Conservation (phyloP, 305 asterid genomes). For the Lippia alba region DNA sequence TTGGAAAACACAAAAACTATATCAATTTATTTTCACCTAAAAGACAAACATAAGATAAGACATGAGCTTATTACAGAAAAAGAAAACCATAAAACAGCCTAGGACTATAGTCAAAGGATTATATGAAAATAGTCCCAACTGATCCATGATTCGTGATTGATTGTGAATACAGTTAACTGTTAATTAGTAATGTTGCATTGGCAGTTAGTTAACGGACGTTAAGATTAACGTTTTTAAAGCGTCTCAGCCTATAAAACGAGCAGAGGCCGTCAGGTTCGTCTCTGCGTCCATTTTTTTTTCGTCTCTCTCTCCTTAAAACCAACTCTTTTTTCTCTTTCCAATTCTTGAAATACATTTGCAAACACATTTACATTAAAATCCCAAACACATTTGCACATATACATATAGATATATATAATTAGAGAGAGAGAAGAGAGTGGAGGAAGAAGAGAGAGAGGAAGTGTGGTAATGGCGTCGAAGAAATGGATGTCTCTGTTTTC, state of each 20-base stretch:
- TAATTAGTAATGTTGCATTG: constrained; percentile 25
- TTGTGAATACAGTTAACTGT: constrained; percentile 35
- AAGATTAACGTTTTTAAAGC: constrained; percentile 36
- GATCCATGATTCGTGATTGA: not conserved
- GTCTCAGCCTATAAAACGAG: constrained; percentile 44
- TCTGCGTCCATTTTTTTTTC: constrained; percentile 34
- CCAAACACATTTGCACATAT: not conserved
- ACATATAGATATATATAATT: not conserved
- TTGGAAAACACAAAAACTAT: too few species aligned
- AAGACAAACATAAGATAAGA: too few species aligned
- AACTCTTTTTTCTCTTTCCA: constrained; percentile 15
- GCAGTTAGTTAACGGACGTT: constrained; percentile 57
- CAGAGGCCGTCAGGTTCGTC: constrained; percentile 45
- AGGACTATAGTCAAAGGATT: constrained; percentile 19
- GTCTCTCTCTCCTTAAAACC: constrained; percentile 17
- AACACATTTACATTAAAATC: not conserved
- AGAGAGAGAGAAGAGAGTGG: constrained; percentile 27
- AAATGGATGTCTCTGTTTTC: constrained; percentile 43
- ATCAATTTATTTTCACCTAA: not conserved
- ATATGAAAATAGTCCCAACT: not conserved
- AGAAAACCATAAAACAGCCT: not conserved
- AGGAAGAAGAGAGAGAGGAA: constrained; percentile 21
- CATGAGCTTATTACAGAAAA: not conserved
- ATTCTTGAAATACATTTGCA: constrained; percentile 18
- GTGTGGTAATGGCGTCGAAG: constrained; percentile 36